A percentile compares a stretch with the other conserved stretches of the same genome.
These are phyloP conservation scores for Penicillium cataractarum DNA, from an alignment of 495 filamentous ascomycete genomes.

Conservation along the genomic window DNA sequence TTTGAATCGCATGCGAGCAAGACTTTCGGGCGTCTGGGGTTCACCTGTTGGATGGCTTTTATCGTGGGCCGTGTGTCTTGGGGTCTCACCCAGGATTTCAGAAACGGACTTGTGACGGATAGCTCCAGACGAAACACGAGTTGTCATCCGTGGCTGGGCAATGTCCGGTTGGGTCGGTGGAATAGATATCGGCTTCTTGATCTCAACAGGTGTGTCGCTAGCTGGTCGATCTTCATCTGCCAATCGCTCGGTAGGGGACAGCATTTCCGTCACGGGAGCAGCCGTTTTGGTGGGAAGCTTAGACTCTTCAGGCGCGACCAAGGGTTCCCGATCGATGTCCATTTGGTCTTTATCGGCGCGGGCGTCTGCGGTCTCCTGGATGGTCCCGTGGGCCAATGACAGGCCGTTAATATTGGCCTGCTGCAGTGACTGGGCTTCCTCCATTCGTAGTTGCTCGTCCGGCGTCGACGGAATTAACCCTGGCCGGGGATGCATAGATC, in stretches of 20 bases:
- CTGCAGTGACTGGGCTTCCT: slow-evolving; percentile 51
- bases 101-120: slow-evolving; percentile 74
- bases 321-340: slow-evolving; percentile 26
- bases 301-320: slow-evolving; percentile 11
- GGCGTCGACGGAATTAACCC: slow-evolving; percentile 47
- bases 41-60: slow-evolving; percentile 37
- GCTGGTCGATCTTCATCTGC: slow-evolving; percentile 13
- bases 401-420: slow-evolving; percentile 27
- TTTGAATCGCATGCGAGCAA: slow-evolving; percentile 55
- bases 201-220: slow-evolving; percentile 19
- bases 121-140: slow-evolving; percentile 65
- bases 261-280: slow-evolving; percentile 13
- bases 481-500: slow-evolving; percentile 23
- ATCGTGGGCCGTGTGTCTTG: slow-evolving; percentile 46
- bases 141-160: slow-evolving; percentile 58
- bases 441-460: slow-evolving; percentile 53
- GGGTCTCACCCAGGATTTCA: slow-evolving; percentile 69
- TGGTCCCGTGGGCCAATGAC: slow-evolving; percentile 31
- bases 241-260: slow-evolving; percentile 23
- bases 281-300: slow-evolving; percentile 17
- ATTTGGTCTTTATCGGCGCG: slow-evolving; percentile 28
- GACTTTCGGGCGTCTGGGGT: slow-evolving; percentile 39
- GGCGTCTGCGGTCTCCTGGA: slow-evolving; percentile 28
- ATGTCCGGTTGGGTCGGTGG: slow-evolving; percentile 31
- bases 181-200: slow-evolving; percentile 20